Conservation (phyloP, 1,139 yeast genomes). For the Pichia terricola region DNA sequence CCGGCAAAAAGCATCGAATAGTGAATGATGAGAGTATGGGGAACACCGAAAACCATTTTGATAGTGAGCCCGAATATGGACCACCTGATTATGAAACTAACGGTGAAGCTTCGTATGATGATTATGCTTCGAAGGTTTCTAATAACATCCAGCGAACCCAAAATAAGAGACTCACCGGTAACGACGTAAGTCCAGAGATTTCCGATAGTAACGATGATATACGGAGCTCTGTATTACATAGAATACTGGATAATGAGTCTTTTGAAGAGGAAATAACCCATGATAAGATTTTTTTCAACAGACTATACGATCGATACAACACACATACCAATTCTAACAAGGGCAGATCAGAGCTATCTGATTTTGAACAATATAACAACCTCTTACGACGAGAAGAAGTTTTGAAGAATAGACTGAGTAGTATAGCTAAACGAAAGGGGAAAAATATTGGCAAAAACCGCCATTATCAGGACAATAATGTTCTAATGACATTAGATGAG, state of each 20-base stretch:
- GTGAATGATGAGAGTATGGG: too few relatives aligned
- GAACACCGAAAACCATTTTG: too few relatives aligned
- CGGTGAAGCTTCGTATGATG: too few relatives aligned
- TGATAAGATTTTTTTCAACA: constrained; percentile 21
- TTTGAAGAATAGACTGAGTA: constrained; percentile 26
- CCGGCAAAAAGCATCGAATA: too few relatives aligned
- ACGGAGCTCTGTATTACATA: constrained; percentile 14
- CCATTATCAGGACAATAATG: constrained; percentile 1
- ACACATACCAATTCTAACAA: neutral
- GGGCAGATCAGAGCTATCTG: constrained; percentile 18
- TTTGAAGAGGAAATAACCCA: constrained; percentile 9
- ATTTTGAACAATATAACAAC: constrained; percentile 31
- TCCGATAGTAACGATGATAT: constrained; percentile 7
- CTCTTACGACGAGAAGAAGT: constrained; percentile 28
- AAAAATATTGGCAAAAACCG: neutral
- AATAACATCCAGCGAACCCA: too few relatives aligned
- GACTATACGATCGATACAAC: constrained; percentile 18
- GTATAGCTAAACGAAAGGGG: constrained; percentile 19
- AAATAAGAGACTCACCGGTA: too few relatives aligned
- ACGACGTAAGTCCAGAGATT: neutral
- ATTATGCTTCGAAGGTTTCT: too few relatives aligned
- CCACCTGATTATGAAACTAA: too few relatives aligned
- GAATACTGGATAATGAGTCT: constrained; percentile 15
- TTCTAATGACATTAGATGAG: constrained; percentile 16
- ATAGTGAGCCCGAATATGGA: too few relatives aligned